Evolutionary conservation across 768 basidiomycete species (phyloP), one percentile per base, ranked within the genome.

Genomic region (Psilocybe cubensis): DNA sequence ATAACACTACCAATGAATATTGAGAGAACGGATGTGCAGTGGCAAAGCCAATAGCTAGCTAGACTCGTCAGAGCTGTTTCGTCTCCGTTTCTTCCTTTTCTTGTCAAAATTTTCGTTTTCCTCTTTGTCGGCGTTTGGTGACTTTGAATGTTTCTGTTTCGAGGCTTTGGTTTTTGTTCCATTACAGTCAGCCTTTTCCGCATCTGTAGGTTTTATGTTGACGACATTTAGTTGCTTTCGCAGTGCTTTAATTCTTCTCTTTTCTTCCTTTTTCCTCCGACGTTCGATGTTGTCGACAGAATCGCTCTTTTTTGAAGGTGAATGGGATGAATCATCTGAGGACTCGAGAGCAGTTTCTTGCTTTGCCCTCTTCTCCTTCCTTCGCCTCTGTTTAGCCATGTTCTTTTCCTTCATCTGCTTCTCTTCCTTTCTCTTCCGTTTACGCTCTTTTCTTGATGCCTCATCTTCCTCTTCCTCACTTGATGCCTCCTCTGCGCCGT

Each of bases 261-360:
- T 59, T 43, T 59, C 58, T 20, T 59, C 54, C 25, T 44, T 59
- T 25, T 53, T 54, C 48, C 24, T 41, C 23, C 49, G 64, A 57
- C 52, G 42, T 62, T 68, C 54, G 54, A 60, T 40, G 64, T 66
- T 58, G 60, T 66, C 57, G 54, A 47, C 58, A 56, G 56, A 25
- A 8, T 55, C 45, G 8, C 20, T 12, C 5, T 25, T 21, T 55
- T 55, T 31, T 57, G 42, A 40, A 14, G 58, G 50, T 25, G 55
- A 28, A 8, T 9, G 6, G 17, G 14, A 4, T 8, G 12, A n/a
- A n/a, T 40, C 43, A 12, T 28, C n/a, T 7, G 20, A 18, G 10
- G 33, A 43, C 27, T 24, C 35, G 18, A 17, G 29, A 7, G n/a
- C 33, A 17, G 24, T 51, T 48, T 31, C 44, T 27, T 56, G 54